A percentile compares a stretch with the other conserved stretches of the same genome.
Conservation (phyloP, 345 rosid species). For the Acer negundo region DNA sequence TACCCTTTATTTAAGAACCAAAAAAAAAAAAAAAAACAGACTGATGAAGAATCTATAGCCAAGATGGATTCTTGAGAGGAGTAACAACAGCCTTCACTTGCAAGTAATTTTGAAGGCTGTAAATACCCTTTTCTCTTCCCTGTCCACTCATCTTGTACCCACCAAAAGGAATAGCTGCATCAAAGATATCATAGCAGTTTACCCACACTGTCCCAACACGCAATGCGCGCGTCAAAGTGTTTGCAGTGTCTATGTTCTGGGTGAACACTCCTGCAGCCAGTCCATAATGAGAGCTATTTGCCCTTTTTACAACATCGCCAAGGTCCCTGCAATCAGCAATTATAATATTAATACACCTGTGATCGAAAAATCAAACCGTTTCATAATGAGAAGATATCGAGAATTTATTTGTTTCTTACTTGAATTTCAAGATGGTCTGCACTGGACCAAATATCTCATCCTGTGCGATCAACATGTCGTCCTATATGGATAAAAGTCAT, state of each 20-base stretch:
- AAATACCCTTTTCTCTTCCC: constrained; percentile 88
- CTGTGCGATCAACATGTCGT: constrained; percentile 83
- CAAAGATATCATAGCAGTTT: constrained; percentile 76
- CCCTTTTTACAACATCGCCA: constrained; percentile 64
- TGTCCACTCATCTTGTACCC: constrained; percentile 95
- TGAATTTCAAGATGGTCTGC: constrained; percentile 86
- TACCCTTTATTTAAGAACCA: constrained; percentile 8
- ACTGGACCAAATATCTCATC: constrained; percentile 98
- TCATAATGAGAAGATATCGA: neutral
- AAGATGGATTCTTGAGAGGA: constrained; percentile 78
- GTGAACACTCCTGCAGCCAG: constrained; percentile 92
- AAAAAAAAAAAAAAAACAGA: neutral
- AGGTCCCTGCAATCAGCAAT: constrained; percentile 51
- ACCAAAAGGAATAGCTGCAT: constrained; percentile 86
- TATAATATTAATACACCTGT: neutral
- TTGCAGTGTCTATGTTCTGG: constrained; percentile 71
- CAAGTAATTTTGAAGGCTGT: constrained; percentile 76
- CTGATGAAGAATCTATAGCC: constrained; percentile 50
- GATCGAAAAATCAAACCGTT: neutral
- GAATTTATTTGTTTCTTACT: constrained; percentile 43
- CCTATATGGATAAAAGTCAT: constrained; percentile 38
- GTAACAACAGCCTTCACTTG: constrained; percentile 95
- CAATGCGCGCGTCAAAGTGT: constrained; percentile 68
- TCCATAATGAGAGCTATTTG: constrained; percentile 64
- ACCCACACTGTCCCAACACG: constrained; percentile 78